A percentile compares a stretch with the other conserved stretches of the same genome.
These are phyloP conservation scores for Erigeron canadensis DNA, from an alignment of 129 eudicot genomes.

Conservation along the genomic window DNA sequence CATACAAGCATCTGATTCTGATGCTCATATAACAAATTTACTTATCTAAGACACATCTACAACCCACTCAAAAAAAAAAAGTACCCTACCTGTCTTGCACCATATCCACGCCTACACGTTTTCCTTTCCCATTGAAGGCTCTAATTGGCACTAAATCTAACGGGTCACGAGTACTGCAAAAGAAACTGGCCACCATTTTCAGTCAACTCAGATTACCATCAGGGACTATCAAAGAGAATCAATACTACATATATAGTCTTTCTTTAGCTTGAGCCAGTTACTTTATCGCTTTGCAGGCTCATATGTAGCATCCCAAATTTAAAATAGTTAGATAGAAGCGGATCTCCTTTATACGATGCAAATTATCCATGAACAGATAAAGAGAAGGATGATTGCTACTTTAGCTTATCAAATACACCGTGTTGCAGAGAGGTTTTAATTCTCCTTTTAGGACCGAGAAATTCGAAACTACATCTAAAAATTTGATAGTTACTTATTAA, in stretches of 20 bases:
- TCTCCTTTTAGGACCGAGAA: too few species aligned
- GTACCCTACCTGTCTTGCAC: constrained; percentile 41
- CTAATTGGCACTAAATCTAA: constrained; percentile 92
- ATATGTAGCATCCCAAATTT: constrained; percentile 66
- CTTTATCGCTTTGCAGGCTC: constrained; percentile 91
- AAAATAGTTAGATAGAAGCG: not conserved
- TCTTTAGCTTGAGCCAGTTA: constrained; percentile 92
- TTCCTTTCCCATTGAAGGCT: constrained; percentile 92
- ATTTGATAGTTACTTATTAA: too few species aligned
- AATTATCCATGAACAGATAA: too few species aligned
- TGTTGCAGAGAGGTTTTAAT: too few species aligned
- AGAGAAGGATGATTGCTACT: too few species aligned
- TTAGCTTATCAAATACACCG: too few species aligned
- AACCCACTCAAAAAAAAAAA: not conserved
- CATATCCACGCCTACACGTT: constrained; percentile 85
- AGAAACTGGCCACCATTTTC: constrained; percentile 1
- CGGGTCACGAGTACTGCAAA: constrained; percentile 83
- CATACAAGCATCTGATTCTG: not conserved
- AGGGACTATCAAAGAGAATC: not conserved
- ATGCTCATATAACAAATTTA: not conserved
- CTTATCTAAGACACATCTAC: not conserved
- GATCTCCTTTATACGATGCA: too few species aligned
- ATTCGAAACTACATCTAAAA: too few species aligned
- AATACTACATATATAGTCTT: constrained; percentile 61
- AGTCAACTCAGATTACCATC: not conserved